Evolutionary conservation across 2,329 filamentous ascomycete species (phyloP).

Genomic region (Claviceps lovelessii): DNA sequence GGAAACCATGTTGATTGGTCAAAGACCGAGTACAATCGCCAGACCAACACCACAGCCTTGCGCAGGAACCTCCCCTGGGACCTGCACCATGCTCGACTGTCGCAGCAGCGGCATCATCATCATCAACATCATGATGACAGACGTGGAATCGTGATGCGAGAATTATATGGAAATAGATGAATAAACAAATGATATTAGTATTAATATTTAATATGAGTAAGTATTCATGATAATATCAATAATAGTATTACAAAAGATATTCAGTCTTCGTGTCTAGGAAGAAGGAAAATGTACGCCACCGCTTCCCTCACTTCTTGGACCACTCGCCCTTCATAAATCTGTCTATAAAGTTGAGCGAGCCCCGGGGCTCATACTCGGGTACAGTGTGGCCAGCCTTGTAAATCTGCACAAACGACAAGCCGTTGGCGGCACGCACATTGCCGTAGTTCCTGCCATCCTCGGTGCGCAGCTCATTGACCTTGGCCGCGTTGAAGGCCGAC

Average conservation of each 20-base stretch:
- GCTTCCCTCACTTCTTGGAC: conserved; percentile 2
- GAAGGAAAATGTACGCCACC: neutral
- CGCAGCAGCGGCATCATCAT: too few species aligned
- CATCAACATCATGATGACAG: too few species aligned
- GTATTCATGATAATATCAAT: too few species aligned
- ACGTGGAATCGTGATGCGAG: too few species aligned
- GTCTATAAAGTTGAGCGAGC: conserved; percentile 83
- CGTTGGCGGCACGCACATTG: conserved; percentile 73
- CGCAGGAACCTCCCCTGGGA: too few species aligned
- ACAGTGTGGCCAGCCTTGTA: conserved; percentile 93
- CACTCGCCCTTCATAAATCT: conserved; percentile 50
- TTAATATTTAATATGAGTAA: too few species aligned
- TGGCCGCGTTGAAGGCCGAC: conserved; percentile 58
- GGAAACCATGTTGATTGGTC: neutral
- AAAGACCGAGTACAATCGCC: too few species aligned
- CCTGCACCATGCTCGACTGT: too few species aligned
- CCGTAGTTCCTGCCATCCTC: conserved; percentile 36
- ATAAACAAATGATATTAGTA: too few species aligned
- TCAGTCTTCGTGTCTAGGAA: too few species aligned
- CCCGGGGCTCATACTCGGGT: conserved; percentile 82
- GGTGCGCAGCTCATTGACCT: conserved; percentile 55
- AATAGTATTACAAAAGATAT: too few species aligned
- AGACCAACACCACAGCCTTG: neutral
- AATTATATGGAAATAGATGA: too few species aligned
- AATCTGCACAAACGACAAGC: conserved; percentile 86